phyloP scores from a whole-genome alignment of 2,329 filamentous ascomycete species.

The Myriosclerotinia scirpicola region DNA sequence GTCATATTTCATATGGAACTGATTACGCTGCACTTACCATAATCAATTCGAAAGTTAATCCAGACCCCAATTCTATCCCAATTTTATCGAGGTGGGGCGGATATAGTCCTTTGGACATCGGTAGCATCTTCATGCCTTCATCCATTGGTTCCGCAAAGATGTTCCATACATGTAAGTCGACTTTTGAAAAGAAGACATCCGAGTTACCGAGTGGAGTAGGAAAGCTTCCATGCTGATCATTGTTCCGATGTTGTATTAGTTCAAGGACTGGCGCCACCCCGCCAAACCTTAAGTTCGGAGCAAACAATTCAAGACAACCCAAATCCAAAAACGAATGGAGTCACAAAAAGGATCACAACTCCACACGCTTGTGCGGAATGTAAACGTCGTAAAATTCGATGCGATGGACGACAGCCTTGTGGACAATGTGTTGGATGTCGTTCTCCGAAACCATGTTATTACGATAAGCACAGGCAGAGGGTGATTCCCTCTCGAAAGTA shows the following conservation, averaged over 20 bases:
- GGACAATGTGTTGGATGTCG: constrained; percentile 81
- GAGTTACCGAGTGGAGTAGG: constrained; percentile 17
- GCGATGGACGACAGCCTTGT: constrained; percentile 78
- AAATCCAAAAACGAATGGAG: constrained; percentile 41
- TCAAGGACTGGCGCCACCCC: constrained; percentile 39
- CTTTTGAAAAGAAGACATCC: background rate
- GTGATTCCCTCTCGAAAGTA: constrained; percentile 78
- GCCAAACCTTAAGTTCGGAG: constrained; percentile 31
- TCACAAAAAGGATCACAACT: constrained; percentile 54
- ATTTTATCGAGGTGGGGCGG: constrained; percentile 4
- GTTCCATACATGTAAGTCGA: constrained; percentile 41
- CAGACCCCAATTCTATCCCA: constrained; percentile 9
- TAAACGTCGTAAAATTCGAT: constrained; percentile 79
- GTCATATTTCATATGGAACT: constrained; percentile 23
- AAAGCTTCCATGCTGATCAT: constrained; percentile 17
- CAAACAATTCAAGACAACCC: constrained; percentile 33
- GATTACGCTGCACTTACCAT: constrained; percentile 19
- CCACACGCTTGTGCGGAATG: constrained; percentile 72
- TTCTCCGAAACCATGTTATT: constrained; percentile 75
- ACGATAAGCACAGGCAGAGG: constrained; percentile 76
- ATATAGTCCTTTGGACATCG: constrained; percentile 18
- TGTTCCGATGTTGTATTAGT: constrained; percentile 30
- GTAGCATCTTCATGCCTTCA: constrained; percentile 35
- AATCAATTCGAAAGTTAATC: constrained; percentile 5
- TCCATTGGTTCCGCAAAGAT: constrained; percentile 37